Evolutionary conservation across 2,329 filamentous ascomycete genomes (phyloP).

Genomic region (Microascus cirrosus): DNA sequence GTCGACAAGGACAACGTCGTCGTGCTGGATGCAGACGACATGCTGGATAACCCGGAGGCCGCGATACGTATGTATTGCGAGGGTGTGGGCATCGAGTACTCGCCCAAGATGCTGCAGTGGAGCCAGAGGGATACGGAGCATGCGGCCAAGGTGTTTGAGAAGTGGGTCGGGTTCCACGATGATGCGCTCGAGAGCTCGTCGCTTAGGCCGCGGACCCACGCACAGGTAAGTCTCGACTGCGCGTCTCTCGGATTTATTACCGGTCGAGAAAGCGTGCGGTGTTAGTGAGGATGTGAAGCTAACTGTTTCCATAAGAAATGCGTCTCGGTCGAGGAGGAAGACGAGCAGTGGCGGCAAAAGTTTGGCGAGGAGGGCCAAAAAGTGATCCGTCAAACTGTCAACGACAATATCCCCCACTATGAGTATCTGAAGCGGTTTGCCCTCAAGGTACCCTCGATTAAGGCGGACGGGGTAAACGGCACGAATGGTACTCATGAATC

Average conservation of each 20-base stretch:
- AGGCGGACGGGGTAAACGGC: not conserved
- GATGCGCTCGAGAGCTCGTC: constrained; percentile 79
- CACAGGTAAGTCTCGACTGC: constrained; percentile 36
- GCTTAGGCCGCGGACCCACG: constrained; percentile 57
- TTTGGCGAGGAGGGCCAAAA: constrained; percentile 62
- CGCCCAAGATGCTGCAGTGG: constrained; percentile 74
- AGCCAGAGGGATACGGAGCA: constrained; percentile 61
- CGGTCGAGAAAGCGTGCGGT: not conserved
- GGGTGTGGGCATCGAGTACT: constrained; percentile 67
- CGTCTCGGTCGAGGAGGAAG: constrained; percentile 54
- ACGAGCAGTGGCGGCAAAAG: constrained; percentile 62
- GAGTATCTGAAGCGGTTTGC: constrained; percentile 75
- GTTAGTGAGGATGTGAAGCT: not conserved
- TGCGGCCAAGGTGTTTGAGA: constrained; percentile 73
- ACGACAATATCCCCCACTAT: constrained; percentile 63
- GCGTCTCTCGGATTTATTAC: constrained; percentile 8
- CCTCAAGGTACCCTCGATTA: constrained; percentile 31
- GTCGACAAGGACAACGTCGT: constrained; percentile 68
- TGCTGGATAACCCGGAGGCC: constrained; percentile 72
- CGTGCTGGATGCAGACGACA: constrained; percentile 85
- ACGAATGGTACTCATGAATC: not conserved
- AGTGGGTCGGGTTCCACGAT: constrained; percentile 96
- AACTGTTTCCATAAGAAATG: constrained; percentile 32
- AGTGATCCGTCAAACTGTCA: constrained; percentile 58
- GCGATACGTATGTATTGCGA: constrained; percentile 73